Conservation (phyloP, 495 filamentous ascomycete species). For the Hyaloscypha finlandica region DNA sequence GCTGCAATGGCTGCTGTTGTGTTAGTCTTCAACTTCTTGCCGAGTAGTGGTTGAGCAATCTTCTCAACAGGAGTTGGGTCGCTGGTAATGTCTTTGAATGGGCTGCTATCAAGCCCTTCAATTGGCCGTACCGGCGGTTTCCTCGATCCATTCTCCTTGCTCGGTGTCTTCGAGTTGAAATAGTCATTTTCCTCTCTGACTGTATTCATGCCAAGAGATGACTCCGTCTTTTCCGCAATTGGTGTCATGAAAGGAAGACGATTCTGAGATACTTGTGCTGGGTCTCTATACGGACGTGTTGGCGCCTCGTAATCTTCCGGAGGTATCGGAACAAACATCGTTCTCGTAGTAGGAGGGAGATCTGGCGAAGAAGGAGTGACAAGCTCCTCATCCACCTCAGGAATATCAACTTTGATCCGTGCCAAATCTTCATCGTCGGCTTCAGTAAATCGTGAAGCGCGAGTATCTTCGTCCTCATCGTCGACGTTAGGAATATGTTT, state of each 20-base stretch:
- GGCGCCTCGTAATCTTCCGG: conserved; percentile 83
- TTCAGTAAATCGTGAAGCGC: conserved; percentile 34
- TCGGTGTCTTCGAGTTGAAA: conserved; percentile 74
- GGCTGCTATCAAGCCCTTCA: conserved; percentile 64
- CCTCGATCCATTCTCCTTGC: conserved; percentile 50
- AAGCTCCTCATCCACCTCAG: conserved; percentile 29
- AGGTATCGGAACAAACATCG: conserved; percentile 64
- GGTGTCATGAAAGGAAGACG: conserved; percentile 97
- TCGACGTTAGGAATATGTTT: conserved; percentile 64
- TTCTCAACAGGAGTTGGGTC: conserved; percentile 40
- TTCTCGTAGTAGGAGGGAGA: conserved; percentile 43
- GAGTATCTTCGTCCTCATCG: conserved; percentile 43
- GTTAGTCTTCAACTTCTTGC: conserved; percentile 36
- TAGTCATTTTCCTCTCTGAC: conserved; percentile 54
- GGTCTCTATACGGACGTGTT: conserved; percentile 73
- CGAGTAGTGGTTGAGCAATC: conserved; percentile 50
- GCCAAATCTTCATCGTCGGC: conserved; percentile 34
- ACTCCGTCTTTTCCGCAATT: conserved; percentile 93
- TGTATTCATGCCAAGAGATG: conserved; percentile 66
- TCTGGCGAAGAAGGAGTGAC: conserved; percentile 46
- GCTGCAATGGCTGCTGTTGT: conserved; percentile 28
- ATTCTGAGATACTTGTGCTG: conserved; percentile 75
- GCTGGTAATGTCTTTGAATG: conserved; percentile 62
- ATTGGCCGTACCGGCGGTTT: conserved; percentile 30
- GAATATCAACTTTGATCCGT: conserved; percentile 19